Conservation (phyloP, 768 basidiomycete species). For the Russula sp. region DNA sequence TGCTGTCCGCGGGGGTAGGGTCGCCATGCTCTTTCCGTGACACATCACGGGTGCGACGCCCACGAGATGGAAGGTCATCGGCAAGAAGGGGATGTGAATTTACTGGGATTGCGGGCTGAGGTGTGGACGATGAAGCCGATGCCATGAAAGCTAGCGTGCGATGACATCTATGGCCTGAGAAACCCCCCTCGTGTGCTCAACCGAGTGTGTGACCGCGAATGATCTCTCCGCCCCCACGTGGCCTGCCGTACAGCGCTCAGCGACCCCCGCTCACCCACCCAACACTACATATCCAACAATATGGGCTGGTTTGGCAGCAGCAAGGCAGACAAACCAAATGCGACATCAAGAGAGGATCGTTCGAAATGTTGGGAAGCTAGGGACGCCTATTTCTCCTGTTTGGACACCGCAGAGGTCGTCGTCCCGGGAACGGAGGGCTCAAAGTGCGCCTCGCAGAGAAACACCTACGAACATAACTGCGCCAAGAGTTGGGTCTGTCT, state of each 20-base stretch:
- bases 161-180: constrained; percentile 9
- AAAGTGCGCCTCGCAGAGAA: constrained; percentile 56
- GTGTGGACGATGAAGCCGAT: constrained; percentile 32
- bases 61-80: constrained; percentile 46
- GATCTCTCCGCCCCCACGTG: constrained; percentile 9
- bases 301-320: constrained; percentile 42
- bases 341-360: constrained; percentile 60
- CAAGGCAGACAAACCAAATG: constrained; percentile 42
- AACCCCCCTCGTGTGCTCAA: neutral
- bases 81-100: constrained; percentile 70
- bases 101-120: constrained; percentile 47
- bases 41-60: constrained; percentile 51
- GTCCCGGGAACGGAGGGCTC: constrained; percentile 70
- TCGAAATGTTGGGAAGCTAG: constrained; percentile 82
- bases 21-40: constrained; percentile 37
- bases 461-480: constrained; percentile 66
- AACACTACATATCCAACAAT: neutral
- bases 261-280: neutral
- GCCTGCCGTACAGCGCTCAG: too few relatives aligned
- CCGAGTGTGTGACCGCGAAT: constrained; percentile 8
- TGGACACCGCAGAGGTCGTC: constrained; percentile 65
- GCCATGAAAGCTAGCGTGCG: constrained; percentile 27
- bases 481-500: constrained; percentile 84
- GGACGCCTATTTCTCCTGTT: constrained; percentile 82
- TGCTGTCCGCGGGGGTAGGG: constrained; percentile 24